phyloP scores from a whole-genome alignment of 208 protist species.

The Trypanosomatidae sp. region DNA sequence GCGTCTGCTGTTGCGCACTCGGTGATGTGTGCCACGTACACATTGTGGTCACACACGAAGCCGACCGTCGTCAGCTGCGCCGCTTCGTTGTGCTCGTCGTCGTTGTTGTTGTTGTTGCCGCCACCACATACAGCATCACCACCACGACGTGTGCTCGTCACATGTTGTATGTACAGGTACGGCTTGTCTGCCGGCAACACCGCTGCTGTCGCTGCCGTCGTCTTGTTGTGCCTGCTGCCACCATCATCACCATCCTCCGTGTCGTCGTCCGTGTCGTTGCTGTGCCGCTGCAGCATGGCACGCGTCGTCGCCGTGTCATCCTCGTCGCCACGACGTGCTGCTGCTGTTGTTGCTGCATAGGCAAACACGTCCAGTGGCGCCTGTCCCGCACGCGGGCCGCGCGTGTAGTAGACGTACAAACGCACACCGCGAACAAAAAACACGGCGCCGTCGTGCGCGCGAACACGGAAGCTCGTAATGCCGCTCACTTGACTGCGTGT shows the following conservation, averaged over 20 bases:
- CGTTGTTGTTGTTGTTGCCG: conserved; percentile 3
- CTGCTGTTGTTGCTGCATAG: too few relatives aligned
- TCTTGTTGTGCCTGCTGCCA: too few relatives aligned
- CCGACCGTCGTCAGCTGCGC: conserved; percentile 18
- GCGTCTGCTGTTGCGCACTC: conserved; percentile 9
- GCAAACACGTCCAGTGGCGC: conserved; percentile 50
- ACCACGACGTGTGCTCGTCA: too few relatives aligned
- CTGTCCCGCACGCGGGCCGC: conserved; percentile 12
- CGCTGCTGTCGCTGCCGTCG: too few relatives aligned
- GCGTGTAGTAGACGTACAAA: conserved; percentile 47
- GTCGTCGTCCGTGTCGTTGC: too few relatives aligned
- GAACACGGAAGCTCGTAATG: conserved; percentile 42
- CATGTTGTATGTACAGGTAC: conserved; percentile 30
- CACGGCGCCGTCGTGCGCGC: conserved; percentile 29
- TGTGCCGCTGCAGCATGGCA: conserved; percentile 17
- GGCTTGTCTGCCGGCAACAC: conserved; percentile 17
- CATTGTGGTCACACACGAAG: conserved; percentile 62
- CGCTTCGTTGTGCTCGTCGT: too few relatives aligned
- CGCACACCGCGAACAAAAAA: conserved; percentile 48
- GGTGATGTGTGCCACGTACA: conserved; percentile 43
- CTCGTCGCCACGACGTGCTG: too few relatives aligned
- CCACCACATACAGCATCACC: too few relatives aligned
- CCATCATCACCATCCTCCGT: too few relatives aligned
- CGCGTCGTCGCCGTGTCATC: too few relatives aligned
- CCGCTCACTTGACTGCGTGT: conserved; percentile 40